These are phyloP conservation scores for Lobulomyces angularis DNA, from an alignment of 192 early-diverging fungal genomes.

Conservation along the genomic window DNA sequence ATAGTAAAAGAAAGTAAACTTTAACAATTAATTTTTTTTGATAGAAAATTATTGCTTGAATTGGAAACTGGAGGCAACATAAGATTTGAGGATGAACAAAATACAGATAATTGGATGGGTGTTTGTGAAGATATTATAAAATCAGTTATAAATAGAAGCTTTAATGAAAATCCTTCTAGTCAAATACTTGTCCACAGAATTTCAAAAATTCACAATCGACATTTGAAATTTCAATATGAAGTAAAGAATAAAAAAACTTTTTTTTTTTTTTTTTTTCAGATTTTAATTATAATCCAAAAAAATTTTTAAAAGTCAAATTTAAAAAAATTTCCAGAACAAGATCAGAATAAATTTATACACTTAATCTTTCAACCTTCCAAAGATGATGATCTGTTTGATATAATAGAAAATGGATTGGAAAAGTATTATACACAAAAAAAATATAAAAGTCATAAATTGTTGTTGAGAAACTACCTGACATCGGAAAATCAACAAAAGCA, in stretches of 20 bases:
- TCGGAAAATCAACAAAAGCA: no score
- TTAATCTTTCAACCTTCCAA: constrained; percentile 18
- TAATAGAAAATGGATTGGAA: no score
- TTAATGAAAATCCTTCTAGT: constrained; percentile 6
- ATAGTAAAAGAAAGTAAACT: neutral
- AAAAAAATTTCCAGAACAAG: constrained; percentile 11
- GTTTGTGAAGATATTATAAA: constrained; percentile 33
- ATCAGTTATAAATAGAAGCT: constrained; percentile 19
- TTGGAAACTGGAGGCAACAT: constrained; percentile 52
- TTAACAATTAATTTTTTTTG: constrained; percentile 5
- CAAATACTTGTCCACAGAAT: constrained; percentile 41
- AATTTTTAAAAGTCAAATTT: no score
- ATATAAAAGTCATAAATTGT: no score
- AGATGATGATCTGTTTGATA: no score
- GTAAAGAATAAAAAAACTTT: no score
- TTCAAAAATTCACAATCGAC: constrained; percentile 35
- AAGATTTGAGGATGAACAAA: constrained; percentile 42
- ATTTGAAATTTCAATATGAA: constrained; percentile 31
- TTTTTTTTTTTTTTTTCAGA: no score
- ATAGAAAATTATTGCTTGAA: constrained; percentile 37
- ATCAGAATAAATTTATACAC: constrained; percentile 4
- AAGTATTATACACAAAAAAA: no score
- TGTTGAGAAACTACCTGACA: no score
- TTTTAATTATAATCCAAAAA: no score
- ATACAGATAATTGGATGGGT: constrained; percentile 30